Evolutionary conservation across 2,329 filamentous ascomycete genomes (phyloP).

Genomic region (Stagonosporopsis chrysanthemi): DNA sequence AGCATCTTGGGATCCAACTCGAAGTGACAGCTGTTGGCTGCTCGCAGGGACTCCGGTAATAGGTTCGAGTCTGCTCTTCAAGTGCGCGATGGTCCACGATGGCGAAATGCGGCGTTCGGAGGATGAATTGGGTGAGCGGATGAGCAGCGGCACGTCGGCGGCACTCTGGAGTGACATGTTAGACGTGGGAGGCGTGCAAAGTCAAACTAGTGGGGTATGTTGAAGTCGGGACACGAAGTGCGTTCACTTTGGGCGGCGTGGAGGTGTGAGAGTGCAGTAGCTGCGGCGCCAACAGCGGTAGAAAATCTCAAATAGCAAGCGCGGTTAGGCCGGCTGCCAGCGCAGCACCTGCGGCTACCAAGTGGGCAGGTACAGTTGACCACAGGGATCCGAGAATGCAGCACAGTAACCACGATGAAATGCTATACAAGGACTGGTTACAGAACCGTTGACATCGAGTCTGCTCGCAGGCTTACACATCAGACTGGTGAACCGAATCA

Average conservation of each 20-base stretch:
- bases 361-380: neutral
- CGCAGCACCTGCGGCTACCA: slow-evolving; percentile 7
- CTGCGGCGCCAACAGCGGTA: slow-evolving; percentile 17
- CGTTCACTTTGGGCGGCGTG: slow-evolving; percentile 13
- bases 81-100: slow-evolving; percentile 84
- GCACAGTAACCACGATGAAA: neutral
- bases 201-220: slow-evolving; percentile 21
- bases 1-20: slow-evolving; percentile 67
- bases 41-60: slow-evolving; percentile 89
- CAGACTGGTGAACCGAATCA: slow-evolving; percentile 6
- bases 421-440: neutral
- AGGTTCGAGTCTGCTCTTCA: slow-evolving; percentile 88
- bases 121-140: slow-evolving; percentile 77
- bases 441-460: neutral
- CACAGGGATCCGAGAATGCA: neutral
- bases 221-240: slow-evolving; percentile 20
- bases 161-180: slow-evolving; percentile 55
- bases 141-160: slow-evolving; percentile 77
- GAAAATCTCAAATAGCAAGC: slow-evolving; percentile 10
- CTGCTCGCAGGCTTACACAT: neutral
- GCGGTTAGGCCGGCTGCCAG: slow-evolving; percentile 7
- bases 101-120: slow-evolving; percentile 92
- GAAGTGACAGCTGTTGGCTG: slow-evolving; percentile 77
- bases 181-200: slow-evolving; percentile 13
- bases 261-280: slow-evolving; percentile 20